Percentiles rank a stretch among this genome's conserved stretches.
Evolutionary conservation across 305 asterid genomes (phyloP).

Genomic region (Fraxinus angustifolia): DNA sequence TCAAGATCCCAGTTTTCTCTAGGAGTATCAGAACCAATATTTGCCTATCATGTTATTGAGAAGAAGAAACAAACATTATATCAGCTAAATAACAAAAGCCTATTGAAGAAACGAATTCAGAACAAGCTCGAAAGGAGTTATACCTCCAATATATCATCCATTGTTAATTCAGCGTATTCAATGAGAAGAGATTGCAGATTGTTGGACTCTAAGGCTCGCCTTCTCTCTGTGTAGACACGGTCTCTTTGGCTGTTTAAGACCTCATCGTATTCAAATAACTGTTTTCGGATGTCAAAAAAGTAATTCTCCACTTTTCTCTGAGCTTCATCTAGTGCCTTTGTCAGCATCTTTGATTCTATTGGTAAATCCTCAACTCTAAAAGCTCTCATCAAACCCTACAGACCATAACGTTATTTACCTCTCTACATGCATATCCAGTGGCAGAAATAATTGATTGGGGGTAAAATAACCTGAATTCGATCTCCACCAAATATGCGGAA

Average conservation of each 20-base stretch:
- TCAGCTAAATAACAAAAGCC: slow-evolving; percentile 22
- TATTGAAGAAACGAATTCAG: slow-evolving; percentile 6
- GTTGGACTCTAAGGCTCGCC: slow-evolving; percentile 88
- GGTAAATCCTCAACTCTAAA: slow-evolving; percentile 98
- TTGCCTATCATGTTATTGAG: slow-evolving; percentile 56
- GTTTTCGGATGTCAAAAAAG: slow-evolving; percentile 96
- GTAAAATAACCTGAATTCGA: slow-evolving; percentile 72
- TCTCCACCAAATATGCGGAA: slow-evolving; percentile 99
- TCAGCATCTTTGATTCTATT: slow-evolving; percentile 96
- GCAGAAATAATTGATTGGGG: slow-evolving; percentile 21
- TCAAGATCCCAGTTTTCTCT: slow-evolving; percentile 91
- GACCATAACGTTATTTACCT: slow-evolving; percentile 25
- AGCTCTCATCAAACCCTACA: slow-evolving; percentile 96
- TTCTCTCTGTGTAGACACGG: slow-evolving; percentile 90
- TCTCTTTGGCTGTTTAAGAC: slow-evolving; percentile 98
- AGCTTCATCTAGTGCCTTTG: slow-evolving; percentile 98
- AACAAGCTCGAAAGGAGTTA: slow-evolving; percentile 22
- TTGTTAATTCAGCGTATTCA: slow-evolving; percentile 96
- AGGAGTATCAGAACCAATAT: slow-evolving; percentile 76
- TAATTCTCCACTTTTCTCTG: slow-evolving; percentile 96
- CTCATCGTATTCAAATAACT: slow-evolving; percentile 88
- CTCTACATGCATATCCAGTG: slow-evolving; percentile 13
- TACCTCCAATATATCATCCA: slow-evolving; percentile 97
- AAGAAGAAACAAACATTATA: slow-evolving; percentile 8
- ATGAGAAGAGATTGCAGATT: slow-evolving; percentile 79